Percentiles rank a stretch among this genome's conserved stretches.
phyloP scores from a whole-genome alignment of 805 yeast species.

The Kazachstania bromeliacearum region DNA sequence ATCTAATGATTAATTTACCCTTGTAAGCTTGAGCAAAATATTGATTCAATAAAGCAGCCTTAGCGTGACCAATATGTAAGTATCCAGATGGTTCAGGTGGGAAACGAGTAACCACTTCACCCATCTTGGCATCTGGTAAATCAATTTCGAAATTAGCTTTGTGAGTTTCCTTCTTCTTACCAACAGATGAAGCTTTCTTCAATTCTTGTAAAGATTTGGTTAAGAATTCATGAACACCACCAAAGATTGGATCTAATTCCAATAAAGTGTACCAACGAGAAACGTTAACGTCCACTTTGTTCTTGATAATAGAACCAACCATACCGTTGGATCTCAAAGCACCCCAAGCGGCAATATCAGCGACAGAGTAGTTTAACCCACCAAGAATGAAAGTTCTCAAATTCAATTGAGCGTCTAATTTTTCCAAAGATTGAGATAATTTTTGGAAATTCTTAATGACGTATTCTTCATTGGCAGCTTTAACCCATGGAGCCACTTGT shows the following conservation, averaged over 20 bases:
- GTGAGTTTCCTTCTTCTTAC: conserved; percentile 73
- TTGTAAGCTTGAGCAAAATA: conserved; percentile 93
- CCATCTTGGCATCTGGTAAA: conserved; percentile 81
- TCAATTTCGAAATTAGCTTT: conserved; percentile 94
- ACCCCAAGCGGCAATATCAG: conserved; percentile 91
- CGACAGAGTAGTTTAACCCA: conserved; percentile 47
- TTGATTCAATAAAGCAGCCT: conserved; percentile 94
- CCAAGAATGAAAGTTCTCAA: conserved; percentile 74
- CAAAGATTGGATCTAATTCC: conserved; percentile 59
- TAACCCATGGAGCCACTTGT: conserved; percentile 52
- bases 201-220: conserved; percentile 62
- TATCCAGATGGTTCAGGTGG: conserved; percentile 99
- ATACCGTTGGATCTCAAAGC: conserved; percentile 86
- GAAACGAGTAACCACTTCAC: conserved; percentile 96
- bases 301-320: conserved; percentile 83
- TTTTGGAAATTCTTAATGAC: conserved; percentile 83
- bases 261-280: conserved; percentile 87
- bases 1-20: conserved; percentile 93
- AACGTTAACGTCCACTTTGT: conserved; percentile 72
- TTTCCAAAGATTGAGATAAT: conserved; percentile 66
- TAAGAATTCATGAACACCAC: conserved; percentile 57
- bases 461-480: conserved; percentile 57
- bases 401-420: conserved; percentile 73
- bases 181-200: conserved; percentile 58
- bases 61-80: conserved; percentile 96